Evolutionary conservation across 1,284 basidiomycete species (phyloP).

Genomic region (Ustilago shanxiensis): DNA sequence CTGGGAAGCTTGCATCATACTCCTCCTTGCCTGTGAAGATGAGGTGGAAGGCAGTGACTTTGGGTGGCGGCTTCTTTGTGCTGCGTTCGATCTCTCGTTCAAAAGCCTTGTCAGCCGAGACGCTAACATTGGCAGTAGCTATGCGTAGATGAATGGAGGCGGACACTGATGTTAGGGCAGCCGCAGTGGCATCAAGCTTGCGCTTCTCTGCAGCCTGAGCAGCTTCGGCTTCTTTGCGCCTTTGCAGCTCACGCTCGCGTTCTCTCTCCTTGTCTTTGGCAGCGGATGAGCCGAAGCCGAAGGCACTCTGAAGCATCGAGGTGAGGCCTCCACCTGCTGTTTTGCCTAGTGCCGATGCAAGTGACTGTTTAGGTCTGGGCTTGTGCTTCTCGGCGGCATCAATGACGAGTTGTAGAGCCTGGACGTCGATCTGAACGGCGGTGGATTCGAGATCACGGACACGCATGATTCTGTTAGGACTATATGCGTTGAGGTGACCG

Average conservation of each 20-base stretch:
- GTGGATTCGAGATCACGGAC: conserved; percentile 77
- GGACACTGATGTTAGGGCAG: conserved; percentile 61
- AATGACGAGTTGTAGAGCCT: conserved; percentile 82
- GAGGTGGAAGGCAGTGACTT: conserved; percentile 81
- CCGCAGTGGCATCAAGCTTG: conserved; percentile 29
- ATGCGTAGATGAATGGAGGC: conserved; percentile 83
- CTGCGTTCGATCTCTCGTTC: conserved; percentile 85
- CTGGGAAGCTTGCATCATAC: conserved; percentile 76
- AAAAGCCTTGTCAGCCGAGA: conserved; percentile 81
- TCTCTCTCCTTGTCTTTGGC: conserved; percentile 37
- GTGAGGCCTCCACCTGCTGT: conserved; percentile 63
- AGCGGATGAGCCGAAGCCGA: conserved; percentile 70
- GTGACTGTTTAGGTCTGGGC: conserved; percentile 67
- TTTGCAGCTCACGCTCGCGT: conserved; percentile 31
- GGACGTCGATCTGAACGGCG: conserved; percentile 84
- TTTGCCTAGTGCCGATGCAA: conserved; percentile 61
- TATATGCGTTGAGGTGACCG: conserved; percentile 72
- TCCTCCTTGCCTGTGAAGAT: conserved; percentile 93
- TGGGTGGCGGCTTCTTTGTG: conserved; percentile 94
- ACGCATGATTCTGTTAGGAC: conserved; percentile 76
- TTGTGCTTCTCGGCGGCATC: conserved; percentile 80
- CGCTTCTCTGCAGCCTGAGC: conserved; percentile 26
- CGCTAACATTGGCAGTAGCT: conserved; percentile 84
- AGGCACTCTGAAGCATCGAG: conserved; percentile 69
- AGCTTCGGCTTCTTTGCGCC: conserved; percentile 25